A percentile compares a stretch with the other conserved stretches of the same genome.
Conservation (phyloP, 495 filamentous ascomycete species). For the Sabuloglossum arenarium region DNA sequence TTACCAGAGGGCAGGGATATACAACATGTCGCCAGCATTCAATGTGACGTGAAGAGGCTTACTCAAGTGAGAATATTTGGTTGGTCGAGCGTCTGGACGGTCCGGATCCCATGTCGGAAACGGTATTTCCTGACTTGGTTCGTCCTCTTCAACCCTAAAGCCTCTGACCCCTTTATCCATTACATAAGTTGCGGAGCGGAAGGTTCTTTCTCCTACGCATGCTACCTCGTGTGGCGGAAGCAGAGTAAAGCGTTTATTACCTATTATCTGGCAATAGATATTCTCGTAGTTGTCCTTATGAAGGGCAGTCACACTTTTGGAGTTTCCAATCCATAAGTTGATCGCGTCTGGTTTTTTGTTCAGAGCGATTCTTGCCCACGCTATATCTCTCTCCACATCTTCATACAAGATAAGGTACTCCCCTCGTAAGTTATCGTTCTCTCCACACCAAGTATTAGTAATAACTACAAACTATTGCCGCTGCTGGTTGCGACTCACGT, state of each 20-base stretch:
- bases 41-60: constrained; percentile 37
- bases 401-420: constrained; percentile 40
- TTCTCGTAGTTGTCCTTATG: constrained; percentile 72
- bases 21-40: constrained; percentile 57
- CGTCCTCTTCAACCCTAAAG: constrained; percentile 16
- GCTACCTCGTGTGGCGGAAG: constrained; percentile 41
- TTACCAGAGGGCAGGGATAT: constrained; percentile 54
- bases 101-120: constrained; percentile 58
- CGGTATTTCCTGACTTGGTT: constrained; percentile 25
- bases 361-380: constrained; percentile 47
- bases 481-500: constrained; percentile 13
- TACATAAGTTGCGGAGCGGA: constrained; percentile 31
- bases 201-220: constrained; percentile 35
- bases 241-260: constrained; percentile 47
- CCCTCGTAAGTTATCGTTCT: constrained; percentile 55
- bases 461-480: background rate
- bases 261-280: constrained; percentile 51
- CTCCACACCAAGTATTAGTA: constrained; percentile 11
- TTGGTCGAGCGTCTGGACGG: constrained; percentile 21
- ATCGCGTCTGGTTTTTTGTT: constrained; percentile 40
- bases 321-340: constrained; percentile 64
- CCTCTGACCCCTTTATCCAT: constrained; percentile 7
- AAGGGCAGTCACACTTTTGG: constrained; percentile 37
- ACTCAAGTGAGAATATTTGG: constrained; percentile 31
- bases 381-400: constrained; percentile 32